These are phyloP conservation scores for Leptomonas pyrrhocoris DNA, from an alignment of 208 protist species.

Conservation along the genomic window DNA sequence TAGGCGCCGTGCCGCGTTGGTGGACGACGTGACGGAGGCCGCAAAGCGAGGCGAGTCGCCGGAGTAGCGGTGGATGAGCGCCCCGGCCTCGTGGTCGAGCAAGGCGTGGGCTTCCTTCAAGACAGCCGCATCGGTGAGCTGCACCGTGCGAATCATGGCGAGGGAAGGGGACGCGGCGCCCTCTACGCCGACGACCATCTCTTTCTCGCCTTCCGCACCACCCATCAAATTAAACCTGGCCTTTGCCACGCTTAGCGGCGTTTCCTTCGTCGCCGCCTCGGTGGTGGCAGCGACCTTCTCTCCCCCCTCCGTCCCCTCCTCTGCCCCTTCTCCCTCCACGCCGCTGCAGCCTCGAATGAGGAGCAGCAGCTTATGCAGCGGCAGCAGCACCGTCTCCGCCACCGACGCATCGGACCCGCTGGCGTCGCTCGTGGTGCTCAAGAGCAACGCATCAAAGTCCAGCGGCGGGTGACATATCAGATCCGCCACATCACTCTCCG, in stretches of 20 bases:
- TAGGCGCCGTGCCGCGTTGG: neutral
- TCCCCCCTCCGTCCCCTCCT: too few species aligned
- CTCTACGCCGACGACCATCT: neutral
- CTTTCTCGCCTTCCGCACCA: neutral
- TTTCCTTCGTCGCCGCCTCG: too few species aligned
- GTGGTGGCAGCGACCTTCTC: neutral
- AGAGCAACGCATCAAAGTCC: constrained; percentile 10
- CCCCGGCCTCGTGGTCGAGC: constrained; percentile 5
- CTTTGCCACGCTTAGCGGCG: too few species aligned
- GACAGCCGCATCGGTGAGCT: constrained; percentile 40
- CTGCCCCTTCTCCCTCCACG: constrained; percentile 8
- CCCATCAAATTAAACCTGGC: neutral
- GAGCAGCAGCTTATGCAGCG: constrained; percentile 60
- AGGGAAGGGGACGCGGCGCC: constrained; percentile 29
- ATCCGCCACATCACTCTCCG: neutral
- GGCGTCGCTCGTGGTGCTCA: neutral
- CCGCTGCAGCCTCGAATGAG: constrained; percentile 58
- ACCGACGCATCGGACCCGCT: neutral
- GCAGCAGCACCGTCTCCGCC: constrained; percentile 35
- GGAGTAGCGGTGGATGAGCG: neutral
- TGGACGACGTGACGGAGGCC: neutral
- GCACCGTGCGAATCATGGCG: constrained; percentile 50
- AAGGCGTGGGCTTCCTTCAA: constrained; percentile 24
- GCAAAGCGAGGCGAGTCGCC: neutral
- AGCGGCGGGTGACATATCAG: neutral